Evolutionary conservation across 805 yeast genomes (phyloP).

Genomic region (Yarrowia deformans): DNA sequence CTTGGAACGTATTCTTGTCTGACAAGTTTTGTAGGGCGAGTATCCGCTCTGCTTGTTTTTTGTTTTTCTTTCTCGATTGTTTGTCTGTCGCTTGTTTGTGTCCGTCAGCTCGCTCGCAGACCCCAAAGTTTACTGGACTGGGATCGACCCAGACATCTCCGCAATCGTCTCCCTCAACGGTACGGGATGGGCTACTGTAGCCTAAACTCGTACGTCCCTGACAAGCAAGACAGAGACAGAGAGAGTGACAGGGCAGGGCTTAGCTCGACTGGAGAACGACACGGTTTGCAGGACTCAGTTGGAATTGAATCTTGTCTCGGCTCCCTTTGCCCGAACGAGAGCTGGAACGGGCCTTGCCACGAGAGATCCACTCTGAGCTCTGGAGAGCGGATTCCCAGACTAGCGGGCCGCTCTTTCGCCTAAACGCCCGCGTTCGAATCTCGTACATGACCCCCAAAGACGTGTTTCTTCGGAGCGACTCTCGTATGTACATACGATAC

Average conservation of each 20-base stretch:
- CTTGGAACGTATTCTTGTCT: neutral
- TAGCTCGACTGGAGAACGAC: neutral
- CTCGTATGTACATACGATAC: no score
- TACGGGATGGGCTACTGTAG: slow-evolving; percentile 8
- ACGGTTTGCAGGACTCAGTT: slow-evolving; percentile 1
- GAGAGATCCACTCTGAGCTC: no score
- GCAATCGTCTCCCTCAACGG: slow-evolving; percentile 31
- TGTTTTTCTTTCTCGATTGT: no score
- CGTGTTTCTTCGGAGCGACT: no score
- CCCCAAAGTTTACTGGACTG: neutral
- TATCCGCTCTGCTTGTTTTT: no score
- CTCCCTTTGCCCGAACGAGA: slow-evolving; percentile 22
- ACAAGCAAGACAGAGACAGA: no score
- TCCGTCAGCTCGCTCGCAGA: neutral
- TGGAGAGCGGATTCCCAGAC: no score
- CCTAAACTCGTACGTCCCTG: neutral
- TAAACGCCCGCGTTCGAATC: no score
- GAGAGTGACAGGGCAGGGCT: neutral
- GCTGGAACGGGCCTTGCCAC: no score
- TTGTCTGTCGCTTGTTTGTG: neutral
- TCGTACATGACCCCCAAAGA: no score
- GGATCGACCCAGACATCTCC: slow-evolving; percentile 17
- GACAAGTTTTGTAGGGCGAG: neutral
- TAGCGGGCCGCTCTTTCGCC: no score
- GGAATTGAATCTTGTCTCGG: slow-evolving; percentile 22